A percentile compares a stretch with the other conserved stretches of the same genome.
phyloP scores from a whole-genome alignment of 163 green algal genomes.

The Scenedesmus sp. region DNA sequence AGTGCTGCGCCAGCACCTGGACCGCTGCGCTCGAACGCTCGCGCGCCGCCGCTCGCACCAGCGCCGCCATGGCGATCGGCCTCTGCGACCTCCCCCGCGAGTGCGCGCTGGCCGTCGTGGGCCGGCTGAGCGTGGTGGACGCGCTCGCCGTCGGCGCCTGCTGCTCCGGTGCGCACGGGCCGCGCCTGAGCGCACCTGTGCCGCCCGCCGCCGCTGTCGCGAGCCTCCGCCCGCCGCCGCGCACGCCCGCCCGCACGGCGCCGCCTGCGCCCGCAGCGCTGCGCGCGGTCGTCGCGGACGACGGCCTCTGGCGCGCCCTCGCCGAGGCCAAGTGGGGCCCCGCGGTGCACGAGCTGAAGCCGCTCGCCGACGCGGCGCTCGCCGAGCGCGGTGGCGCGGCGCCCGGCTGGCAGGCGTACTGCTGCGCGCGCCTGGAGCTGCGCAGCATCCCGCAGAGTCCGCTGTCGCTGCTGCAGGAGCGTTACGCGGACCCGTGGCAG shows the following conservation, averaged over 20 bases:
- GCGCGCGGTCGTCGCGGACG: constrained; percentile 12
- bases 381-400: background rate
- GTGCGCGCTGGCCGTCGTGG: constrained; percentile 8
- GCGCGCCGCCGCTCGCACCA: no score
- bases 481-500: constrained; percentile 54
- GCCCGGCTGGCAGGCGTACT: constrained; percentile 40
- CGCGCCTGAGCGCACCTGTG: background rate
- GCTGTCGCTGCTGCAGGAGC: constrained; percentile 61
- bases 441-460: constrained; percentile 48
- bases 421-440: constrained; percentile 43
- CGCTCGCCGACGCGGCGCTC: background rate
- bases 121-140: background rate
- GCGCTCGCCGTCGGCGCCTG: constrained; percentile 4
- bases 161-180: constrained; percentile 1
- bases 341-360: constrained; percentile 6
- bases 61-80: no score
- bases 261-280: constrained; percentile 10
- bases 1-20: no score
- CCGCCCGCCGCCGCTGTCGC: background rate
- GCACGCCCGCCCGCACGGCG: background rate
- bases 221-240: background rate
- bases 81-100: constrained; percentile 25
- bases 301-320: constrained; percentile 42
- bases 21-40: no score
- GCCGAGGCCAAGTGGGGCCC: constrained; percentile 49